Evolutionary conservation across 805 yeast genomes (phyloP).

Genomic region (Clavispora vitiphila): DNA sequence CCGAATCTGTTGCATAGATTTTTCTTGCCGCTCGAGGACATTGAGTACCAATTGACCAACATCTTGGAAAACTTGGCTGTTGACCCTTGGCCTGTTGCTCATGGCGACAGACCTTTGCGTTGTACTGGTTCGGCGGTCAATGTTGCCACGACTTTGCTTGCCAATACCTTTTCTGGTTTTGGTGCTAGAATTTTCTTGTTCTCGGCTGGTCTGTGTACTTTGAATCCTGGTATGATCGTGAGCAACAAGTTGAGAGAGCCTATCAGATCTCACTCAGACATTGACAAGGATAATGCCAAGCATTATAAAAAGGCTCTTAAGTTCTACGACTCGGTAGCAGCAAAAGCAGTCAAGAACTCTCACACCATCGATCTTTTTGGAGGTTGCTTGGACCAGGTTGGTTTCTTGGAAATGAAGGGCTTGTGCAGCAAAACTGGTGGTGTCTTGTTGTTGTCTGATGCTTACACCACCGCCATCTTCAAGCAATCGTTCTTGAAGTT

Average conservation of each 20-base stretch:
- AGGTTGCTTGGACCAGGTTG: constrained; percentile 95
- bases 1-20: constrained; percentile 48
- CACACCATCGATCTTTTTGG: constrained; percentile 89
- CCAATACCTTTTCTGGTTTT: constrained; percentile 74
- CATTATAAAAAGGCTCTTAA: constrained; percentile 83
- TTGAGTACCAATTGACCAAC: constrained; percentile 79
- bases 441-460: constrained; percentile 79
- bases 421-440: constrained; percentile 88
- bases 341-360: constrained; percentile 62
- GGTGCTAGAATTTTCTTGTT: constrained; percentile 89
- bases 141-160: constrained; percentile 77
- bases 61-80: constrained; percentile 70
- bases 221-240: constrained; percentile 91
- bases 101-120: constrained; percentile 80
- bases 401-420: constrained; percentile 88
- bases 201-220: constrained; percentile 93
- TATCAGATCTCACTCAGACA: constrained; percentile 93
- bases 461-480: constrained; percentile 91
- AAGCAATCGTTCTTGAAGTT: constrained; percentile 86
- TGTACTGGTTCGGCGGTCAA: constrained; percentile 91
- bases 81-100: constrained; percentile 87
- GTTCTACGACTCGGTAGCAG: constrained; percentile 71
- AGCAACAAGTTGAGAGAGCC: constrained; percentile 91
- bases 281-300: constrained; percentile 83
- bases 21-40: constrained; percentile 66